Evolutionary conservation across 2,329 filamentous ascomycete genomes (phyloP).

Genomic region (Pseudogymnoascus sp.): DNA sequence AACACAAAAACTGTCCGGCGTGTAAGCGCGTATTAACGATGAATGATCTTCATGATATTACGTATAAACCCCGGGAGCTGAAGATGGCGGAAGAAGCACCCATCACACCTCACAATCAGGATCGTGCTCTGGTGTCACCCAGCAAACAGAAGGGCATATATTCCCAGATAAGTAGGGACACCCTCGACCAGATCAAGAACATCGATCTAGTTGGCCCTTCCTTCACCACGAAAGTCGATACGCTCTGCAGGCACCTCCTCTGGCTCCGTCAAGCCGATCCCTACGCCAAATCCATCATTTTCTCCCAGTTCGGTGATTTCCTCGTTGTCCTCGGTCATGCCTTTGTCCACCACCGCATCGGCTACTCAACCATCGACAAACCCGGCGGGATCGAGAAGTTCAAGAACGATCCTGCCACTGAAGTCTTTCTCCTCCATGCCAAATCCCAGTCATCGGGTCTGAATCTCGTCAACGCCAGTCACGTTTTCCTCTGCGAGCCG

Average conservation of each 20-base stretch:
- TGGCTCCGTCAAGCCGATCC: slow-evolving; percentile 81
- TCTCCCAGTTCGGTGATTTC: slow-evolving; percentile 83
- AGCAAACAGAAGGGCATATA: slow-evolving; percentile 53
- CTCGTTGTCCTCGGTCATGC: slow-evolving; percentile 64
- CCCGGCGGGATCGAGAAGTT: slow-evolving; percentile 65
- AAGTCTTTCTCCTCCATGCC: slow-evolving; percentile 84
- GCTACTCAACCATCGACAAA: slow-evolving; percentile 61
- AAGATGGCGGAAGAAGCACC: slow-evolving; percentile 51
- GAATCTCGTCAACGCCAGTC: slow-evolving; percentile 85
- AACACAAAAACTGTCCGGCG: slow-evolving; percentile 69
- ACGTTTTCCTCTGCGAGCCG: slow-evolving; percentile 92
- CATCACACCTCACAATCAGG: slow-evolving; percentile 16
- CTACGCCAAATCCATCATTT: slow-evolving; percentile 86
- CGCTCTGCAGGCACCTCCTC: slow-evolving; percentile 67
- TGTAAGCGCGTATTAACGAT: slow-evolving; percentile 64
- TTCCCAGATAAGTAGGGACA: slow-evolving; percentile 60
- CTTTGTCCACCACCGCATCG: slow-evolving; percentile 64
- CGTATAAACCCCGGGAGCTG: slow-evolving; percentile 67
- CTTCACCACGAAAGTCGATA: slow-evolving; percentile 88
- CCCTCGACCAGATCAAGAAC: slow-evolving; percentile 71
- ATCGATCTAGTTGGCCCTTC: slow-evolving; percentile 65
- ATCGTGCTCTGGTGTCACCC: slow-evolving; percentile 4
- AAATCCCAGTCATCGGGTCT: slow-evolving; percentile 81
- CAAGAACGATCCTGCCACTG: slow-evolving; percentile 61
- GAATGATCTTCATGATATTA: slow-evolving; percentile 75